phyloP scores from a whole-genome alignment of 2,329 filamentous ascomycete species.

The Fonsecaea monophora region DNA sequence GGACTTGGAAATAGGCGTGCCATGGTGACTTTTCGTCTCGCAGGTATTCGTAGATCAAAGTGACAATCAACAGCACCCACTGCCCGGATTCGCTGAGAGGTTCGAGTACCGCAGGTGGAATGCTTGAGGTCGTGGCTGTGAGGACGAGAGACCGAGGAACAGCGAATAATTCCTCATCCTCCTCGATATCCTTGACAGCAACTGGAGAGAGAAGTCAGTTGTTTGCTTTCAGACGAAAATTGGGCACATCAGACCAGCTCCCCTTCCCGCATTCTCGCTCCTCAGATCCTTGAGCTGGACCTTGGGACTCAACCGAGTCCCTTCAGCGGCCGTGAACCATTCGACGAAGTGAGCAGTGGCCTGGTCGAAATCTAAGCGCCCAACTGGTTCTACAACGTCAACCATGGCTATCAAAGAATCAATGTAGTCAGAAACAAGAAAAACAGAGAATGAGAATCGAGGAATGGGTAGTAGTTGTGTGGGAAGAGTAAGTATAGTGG shows the following conservation, averaged over 20 bases:
- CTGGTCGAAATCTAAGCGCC: slow-evolving; percentile 49
- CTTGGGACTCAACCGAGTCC: slow-evolving; percentile 64
- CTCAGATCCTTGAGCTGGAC: slow-evolving; percentile 66
- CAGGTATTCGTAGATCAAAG: slow-evolving; percentile 79
- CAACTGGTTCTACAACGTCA: not conserved
- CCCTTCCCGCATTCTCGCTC: slow-evolving; percentile 63
- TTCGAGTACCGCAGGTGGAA: slow-evolving; percentile 64
- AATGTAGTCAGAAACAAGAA: not conserved
- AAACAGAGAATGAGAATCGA: not conserved
- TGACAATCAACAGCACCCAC: slow-evolving; percentile 71
- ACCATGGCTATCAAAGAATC: slow-evolving; percentile 9
- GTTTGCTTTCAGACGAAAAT: not conserved
- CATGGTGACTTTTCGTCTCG: slow-evolving; percentile 68
- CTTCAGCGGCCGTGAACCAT: slow-evolving; percentile 62
- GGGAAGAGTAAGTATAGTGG: slow-evolving; percentile 16
- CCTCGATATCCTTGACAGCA: slow-evolving; percentile 70
- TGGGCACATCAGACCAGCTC: slow-evolving; percentile 61
- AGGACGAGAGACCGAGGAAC: slow-evolving; percentile 77
- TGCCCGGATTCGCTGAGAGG: slow-evolving; percentile 59
- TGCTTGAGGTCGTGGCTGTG: slow-evolving; percentile 72
- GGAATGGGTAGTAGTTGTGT: slow-evolving; percentile 5
- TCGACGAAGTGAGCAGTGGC: slow-evolving; percentile 60
- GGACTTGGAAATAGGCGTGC: slow-evolving; percentile 77
- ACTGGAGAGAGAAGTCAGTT: slow-evolving; percentile 48
- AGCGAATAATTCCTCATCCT: slow-evolving; percentile 79